Evolutionary conservation across 768 basidiomycete species (phyloP).

Genomic region (Auriscalpium microsporum): DNA sequence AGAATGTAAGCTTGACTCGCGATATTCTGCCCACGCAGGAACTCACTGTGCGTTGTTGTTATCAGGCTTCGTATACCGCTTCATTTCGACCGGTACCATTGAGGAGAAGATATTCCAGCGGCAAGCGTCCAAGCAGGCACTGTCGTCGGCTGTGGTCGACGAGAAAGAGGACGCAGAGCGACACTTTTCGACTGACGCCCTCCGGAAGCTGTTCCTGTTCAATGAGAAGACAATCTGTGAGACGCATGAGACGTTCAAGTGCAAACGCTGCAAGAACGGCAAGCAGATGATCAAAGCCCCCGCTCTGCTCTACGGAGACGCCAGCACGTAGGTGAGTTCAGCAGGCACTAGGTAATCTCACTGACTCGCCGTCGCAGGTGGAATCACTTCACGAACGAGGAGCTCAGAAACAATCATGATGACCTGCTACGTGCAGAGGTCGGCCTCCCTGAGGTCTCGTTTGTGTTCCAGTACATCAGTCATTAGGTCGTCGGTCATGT

Average conservation of each 20-base stretch:
- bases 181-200: constrained; percentile 84
- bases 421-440: constrained; percentile 89
- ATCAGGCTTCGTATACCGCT: constrained; percentile 93
- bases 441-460: constrained; percentile 77
- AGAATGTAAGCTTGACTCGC: constrained; percentile 59
- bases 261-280: constrained; percentile 82
- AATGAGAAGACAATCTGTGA: constrained; percentile 82
- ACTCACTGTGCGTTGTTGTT: no score
- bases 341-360: background rate
- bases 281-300: constrained; percentile 76
- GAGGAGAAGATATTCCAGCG: constrained; percentile 99
- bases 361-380: constrained; percentile 46
- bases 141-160: constrained; percentile 97
- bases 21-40: no score
- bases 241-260: constrained; percentile 98
- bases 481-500: constrained; percentile 36
- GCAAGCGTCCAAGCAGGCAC: constrained; percentile 91
- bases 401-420: constrained; percentile 88
- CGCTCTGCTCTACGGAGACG: constrained; percentile 90
- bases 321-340: constrained; percentile 74
- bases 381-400: constrained; percentile 93
- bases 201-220: constrained; percentile 87
- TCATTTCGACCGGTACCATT: constrained; percentile 94
- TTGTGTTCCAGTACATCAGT: constrained; percentile 94
- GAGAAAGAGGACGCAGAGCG: constrained; percentile 93